These are phyloP conservation scores for Citrullus amarus DNA, from an alignment of 306 rosid genomes.

Conservation along the genomic window DNA sequence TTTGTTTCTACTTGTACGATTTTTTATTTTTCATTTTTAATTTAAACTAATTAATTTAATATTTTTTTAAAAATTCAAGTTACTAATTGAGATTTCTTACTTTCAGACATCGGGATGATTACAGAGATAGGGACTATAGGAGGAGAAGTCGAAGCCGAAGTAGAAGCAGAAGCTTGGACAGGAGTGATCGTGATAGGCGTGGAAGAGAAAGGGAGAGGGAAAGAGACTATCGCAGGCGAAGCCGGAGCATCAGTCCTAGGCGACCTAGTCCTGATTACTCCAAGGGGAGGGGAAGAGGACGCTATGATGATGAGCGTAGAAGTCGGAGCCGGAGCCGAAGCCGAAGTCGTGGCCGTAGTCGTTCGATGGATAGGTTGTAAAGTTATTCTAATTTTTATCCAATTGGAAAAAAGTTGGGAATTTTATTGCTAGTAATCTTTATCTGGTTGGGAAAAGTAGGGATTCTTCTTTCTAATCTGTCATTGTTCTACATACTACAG, in stretches of 20 bases:
- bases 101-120: conserved; percentile 48
- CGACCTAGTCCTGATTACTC: conserved; percentile 57
- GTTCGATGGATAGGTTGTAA: conserved; percentile 55
- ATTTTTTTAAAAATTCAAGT: background rate
- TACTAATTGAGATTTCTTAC: background rate
- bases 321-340: conserved; percentile 43
- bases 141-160: conserved; percentile 71
- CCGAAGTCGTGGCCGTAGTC: conserved; percentile 36
- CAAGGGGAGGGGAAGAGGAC: conserved; percentile 49
- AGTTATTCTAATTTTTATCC: background rate
- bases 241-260: conserved; percentile 65
- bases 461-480: background rate
- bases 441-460: background rate
- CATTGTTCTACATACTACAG: conserved; percentile 19
- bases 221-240: conserved; percentile 36
- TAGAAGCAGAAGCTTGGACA: conserved; percentile 66
- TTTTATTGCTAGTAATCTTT: background rate
- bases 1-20: background rate
- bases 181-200: conserved; percentile 47
- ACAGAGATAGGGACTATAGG: conserved; percentile 42
- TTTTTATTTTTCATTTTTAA: too few relatives aligned
- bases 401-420: background rate
- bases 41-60: background rate
- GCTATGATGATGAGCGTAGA: conserved; percentile 41
- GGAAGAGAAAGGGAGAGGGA: conserved; percentile 56